Base-by-base conservation (phyloP, 2,329 filamentous ascomycete species). In the Stemphylium lycopersici region DNA sequence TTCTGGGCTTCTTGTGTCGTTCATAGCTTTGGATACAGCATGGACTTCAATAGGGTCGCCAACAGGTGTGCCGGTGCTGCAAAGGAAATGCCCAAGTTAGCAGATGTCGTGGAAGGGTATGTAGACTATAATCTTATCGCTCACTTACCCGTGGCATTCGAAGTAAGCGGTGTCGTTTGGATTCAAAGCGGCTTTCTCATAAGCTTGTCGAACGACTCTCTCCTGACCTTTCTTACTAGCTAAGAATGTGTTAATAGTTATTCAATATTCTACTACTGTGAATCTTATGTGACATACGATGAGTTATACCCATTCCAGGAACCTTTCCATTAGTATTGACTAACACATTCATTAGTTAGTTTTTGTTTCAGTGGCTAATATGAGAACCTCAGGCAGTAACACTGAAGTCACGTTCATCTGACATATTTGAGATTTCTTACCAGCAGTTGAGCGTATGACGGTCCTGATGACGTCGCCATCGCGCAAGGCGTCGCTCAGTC, bases 391-490 rank as follows among this genome's bases (percentile, higher is more conserved):
- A n/a, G n/a, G n/a, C n/a, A n/a, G n/a, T n/a, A n/a, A n/a, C n/a
- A n/a, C n/a, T n/a, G n/a, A n/a, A n/a, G n/a, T n/a, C n/a, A n/a
- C n/a, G n/a, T n/a, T n/a, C n/a, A n/a, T n/a, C n/a, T n/a, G n/a
- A n/a, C n/a, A n/a, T n/a, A n/a, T n/a, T n/a, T n/a, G n/a, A n/a
- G n/a, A n/a, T n/a, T 52, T 52, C 40, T 47, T 68, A 3, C 58
- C 29, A 2, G 54, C 56, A 12, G 53, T 53, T 7, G 52, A 53
- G 6, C 55, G 38, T 10, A 68, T 57, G 1, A 68, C 12, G 11
- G 47, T 62, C 6, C 65, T 48, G 31, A 68, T 66, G 7, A 60
- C 55, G 45, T 58, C 55, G 4, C 11, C 41, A 6, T 48, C 59
- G 11, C 10, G 3, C 0, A 61, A n/a, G 2, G 63, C 65, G 11